Percentiles rank a stretch among this genome's conserved stretches.
These are phyloP conservation scores for Pseudogymnoascus sp. DNA, from an alignment of 2,329 filamentous ascomycete species.

Conservation along the genomic window DNA sequence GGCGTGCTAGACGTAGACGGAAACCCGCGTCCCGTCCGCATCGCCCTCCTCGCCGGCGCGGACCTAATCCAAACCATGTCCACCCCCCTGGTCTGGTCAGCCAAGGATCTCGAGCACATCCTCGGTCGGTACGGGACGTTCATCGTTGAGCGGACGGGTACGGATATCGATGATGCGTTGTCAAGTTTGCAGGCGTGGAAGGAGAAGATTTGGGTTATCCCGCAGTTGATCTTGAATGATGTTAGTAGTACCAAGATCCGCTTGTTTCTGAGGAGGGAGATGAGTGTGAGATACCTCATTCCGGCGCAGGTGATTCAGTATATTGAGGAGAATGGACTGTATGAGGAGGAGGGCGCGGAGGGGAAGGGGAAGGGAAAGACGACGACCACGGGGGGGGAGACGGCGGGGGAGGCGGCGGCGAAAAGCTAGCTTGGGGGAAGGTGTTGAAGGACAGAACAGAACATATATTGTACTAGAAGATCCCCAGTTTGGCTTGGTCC, in stretches of 20 bases:
- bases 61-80: conserved; percentile 67
- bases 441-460: not conserved
- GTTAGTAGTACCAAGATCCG: conserved; percentile 79
- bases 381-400: not conserved
- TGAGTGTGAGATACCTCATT: conserved; percentile 74
- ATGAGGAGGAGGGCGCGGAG: conserved; percentile 42
- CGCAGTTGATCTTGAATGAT: conserved; percentile 81
- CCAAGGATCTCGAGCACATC: conserved; percentile 81
- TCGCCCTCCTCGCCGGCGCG: conserved; percentile 75
- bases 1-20: conserved; percentile 67
- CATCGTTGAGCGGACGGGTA: conserved; percentile 81
- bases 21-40: conserved; percentile 55
- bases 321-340: conserved; percentile 62
- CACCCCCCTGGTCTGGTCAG: conserved; percentile 71
- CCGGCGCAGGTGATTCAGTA: conserved; percentile 70
- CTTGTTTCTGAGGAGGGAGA: conserved; percentile 68
- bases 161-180: conserved; percentile 81
- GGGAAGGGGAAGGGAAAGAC: conserved; percentile 24
- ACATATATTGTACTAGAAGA: not conserved
- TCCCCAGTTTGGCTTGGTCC: not conserved
- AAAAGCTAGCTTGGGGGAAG: not conserved
- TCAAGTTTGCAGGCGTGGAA: conserved; percentile 76
- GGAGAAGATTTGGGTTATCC: conserved; percentile 81
- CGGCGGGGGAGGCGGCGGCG: not conserved
- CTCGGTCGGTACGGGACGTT: conserved; percentile 71